These are phyloP conservation scores for Candida suzukii DNA, from an alignment of 805 yeast species.

Conservation along the genomic window DNA sequence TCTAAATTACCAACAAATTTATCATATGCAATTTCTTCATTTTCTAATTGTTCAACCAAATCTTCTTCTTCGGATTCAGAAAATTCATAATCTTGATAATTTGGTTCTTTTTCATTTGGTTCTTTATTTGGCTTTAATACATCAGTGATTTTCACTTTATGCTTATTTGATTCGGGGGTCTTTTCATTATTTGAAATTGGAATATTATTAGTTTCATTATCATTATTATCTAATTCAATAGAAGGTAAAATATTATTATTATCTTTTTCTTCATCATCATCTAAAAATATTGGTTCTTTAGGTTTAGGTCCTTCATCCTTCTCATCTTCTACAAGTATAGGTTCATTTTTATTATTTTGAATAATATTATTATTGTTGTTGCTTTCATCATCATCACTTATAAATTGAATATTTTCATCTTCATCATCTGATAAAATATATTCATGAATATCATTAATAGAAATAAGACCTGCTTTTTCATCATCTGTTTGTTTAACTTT, in stretches of 20 bases:
- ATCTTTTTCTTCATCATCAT: background rate
- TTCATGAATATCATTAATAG: slow-evolving; percentile 43
- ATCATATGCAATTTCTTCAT: slow-evolving; percentile 70
- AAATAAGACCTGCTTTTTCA: slow-evolving; percentile 41
- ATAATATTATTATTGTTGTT: too few relatives aligned
- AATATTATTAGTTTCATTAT: too few relatives aligned
- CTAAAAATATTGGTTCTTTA: background rate
- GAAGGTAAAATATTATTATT: too few relatives aligned
- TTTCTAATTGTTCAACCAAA: slow-evolving; percentile 50
- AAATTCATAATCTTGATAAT: slow-evolving; percentile 48
- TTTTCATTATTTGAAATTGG: too few relatives aligned
- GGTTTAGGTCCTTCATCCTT: background rate
- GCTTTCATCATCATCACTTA: slow-evolving; percentile 9
- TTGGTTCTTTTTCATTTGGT: slow-evolving; percentile 1
- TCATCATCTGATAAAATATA: slow-evolving; percentile 12
- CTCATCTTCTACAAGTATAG: background rate
- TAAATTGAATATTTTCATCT: too few relatives aligned
- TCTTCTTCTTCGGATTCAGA: slow-evolving; percentile 74
- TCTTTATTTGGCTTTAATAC: slow-evolving; percentile 1
- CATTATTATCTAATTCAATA: too few relatives aligned
- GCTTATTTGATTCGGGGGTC: too few relatives aligned
- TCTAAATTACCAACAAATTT: slow-evolving; percentile 44
- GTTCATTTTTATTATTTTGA: too few relatives aligned
- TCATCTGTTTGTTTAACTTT: slow-evolving; percentile 27
- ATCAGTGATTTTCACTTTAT: too few relatives aligned